Evolutionary conservation across 164 flowering plant species (phyloP), one percentile per base, ranked within the genome.

Genomic region (Berberis vulgaris): DNA sequence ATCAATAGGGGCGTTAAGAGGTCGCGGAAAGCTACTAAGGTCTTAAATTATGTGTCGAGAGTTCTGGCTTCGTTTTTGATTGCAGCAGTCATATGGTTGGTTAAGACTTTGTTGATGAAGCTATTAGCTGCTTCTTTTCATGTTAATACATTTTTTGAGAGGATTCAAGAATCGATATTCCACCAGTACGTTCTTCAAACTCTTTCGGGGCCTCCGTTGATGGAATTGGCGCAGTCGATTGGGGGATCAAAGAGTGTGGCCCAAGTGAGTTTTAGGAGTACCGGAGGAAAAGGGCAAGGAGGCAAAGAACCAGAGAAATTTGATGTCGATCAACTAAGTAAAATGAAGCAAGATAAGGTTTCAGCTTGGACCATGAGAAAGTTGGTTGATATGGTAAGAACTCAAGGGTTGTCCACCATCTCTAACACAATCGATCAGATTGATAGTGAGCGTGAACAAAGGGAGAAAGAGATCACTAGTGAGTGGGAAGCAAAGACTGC

Each of bases 291-390:
- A 59, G 79, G 75, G 11, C 74, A 74, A n/a, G 67, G 47, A 46
- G 67, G 47, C 53, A 67, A 74, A 57, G 82, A 79, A 45, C 82
- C 77, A 67, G 83, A 77, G 58, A 81, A 80, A 52, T 81, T 87
- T 62, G 82, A 89, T 77, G 79, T 89, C 45, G 86, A 72, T 39
- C 85, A 81, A 76, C 87, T 92, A 54, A 76, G 82, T 43, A 81
- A 76, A 60, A 77, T 87, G 65, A 86, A 74, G 71, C 82, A 76
- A 63, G 85, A 75, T 66, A 86, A 83, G 67, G 80, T 92, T 26
- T 89, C 98, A 49, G 88, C 96, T 61, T 86, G 89, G 89, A 87
- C 89, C 5, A 87, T 92, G 89, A 81, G 67, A 74, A 84, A 82
- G 63, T 64, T 89, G 65, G 71, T 85, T 47, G 70, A 75, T 46